phyloP scores from a whole-genome alignment of 176 grass and related monocot genomes.

The Lolium perenne region DNA sequence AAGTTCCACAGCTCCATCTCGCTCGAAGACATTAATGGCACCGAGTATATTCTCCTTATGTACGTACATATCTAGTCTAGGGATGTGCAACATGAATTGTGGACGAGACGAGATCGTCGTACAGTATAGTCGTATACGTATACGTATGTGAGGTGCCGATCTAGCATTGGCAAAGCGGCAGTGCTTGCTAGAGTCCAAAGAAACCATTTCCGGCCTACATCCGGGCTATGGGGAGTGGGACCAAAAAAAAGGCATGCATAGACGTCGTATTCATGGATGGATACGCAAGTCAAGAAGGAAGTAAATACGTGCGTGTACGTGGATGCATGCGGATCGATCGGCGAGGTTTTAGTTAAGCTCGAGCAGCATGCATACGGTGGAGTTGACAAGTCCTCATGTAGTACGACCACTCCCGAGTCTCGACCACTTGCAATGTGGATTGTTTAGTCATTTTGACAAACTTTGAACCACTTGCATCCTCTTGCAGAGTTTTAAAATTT shows the following conservation, averaged over 20 bases:
- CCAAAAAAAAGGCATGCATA: no score
- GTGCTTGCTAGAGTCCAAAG: background rate
- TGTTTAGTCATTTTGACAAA: no score
- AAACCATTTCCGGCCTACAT: background rate
- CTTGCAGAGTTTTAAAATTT: no score
- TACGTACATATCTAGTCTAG: background rate
- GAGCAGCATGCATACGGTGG: background rate
- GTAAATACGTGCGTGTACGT: background rate
- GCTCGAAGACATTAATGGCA: background rate
- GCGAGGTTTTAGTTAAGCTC: background rate
- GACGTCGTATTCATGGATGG: background rate
- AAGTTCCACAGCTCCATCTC: background rate
- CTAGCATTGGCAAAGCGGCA: no score
- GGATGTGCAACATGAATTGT: background rate
- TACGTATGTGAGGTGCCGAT: no score
- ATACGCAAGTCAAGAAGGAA: conserved; percentile 16
- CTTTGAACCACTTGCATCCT: no score
- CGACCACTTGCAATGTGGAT: no score
- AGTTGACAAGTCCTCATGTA: background rate
- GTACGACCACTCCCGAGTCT: no score
- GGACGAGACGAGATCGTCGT: no score
- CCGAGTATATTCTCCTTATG: no score
- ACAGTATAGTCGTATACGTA: no score
- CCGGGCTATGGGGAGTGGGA: no score
- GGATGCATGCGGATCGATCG: background rate